These are phyloP conservation scores for Tympanopsis confertula DNA, from an alignment of 2,329 filamentous ascomycete genomes.

Conservation along the genomic window DNA sequence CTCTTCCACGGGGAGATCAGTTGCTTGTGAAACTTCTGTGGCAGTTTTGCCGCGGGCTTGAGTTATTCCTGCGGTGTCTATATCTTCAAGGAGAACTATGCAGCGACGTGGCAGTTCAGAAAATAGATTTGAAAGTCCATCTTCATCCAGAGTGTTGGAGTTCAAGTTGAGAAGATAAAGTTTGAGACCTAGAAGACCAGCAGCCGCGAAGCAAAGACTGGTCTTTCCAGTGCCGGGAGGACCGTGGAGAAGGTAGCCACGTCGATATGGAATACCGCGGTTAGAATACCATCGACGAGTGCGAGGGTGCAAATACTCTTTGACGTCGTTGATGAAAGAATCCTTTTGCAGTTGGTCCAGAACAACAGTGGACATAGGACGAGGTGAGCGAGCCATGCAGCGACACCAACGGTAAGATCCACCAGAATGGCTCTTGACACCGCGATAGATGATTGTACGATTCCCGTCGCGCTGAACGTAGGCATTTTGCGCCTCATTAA, in stretches of 20 bases:
- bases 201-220: slow-evolving; percentile 21
- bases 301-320: slow-evolving; percentile 38
- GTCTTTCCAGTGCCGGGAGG: slow-evolving; percentile 37
- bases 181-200: slow-evolving; percentile 21
- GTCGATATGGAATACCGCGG: slow-evolving; percentile 40
- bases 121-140: slow-evolving; percentile 22
- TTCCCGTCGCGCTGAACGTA: slow-evolving; percentile 8
- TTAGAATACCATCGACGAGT: slow-evolving; percentile 39
- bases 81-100: slow-evolving; percentile 28
- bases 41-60: slow-evolving; percentile 5
- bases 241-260: slow-evolving; percentile 43
- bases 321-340: slow-evolving; percentile 36
- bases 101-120: slow-evolving; percentile 21
- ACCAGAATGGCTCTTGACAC: slow-evolving; percentile 4
- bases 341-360: slow-evolving; percentile 35
- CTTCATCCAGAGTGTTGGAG: slow-evolving; percentile 21
- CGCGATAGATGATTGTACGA: slow-evolving; percentile 9
- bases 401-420: slow-evolving; percentile 8
- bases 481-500: slow-evolving; percentile 7
- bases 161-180: slow-evolving; percentile 23
- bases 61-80: slow-evolving; percentile 24
- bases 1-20: background rate
- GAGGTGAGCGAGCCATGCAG: slow-evolving; percentile 7
- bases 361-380: slow-evolving; percentile 30
- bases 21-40: background rate